Percentiles rank a stretch among this genome's conserved stretches.
These are phyloP conservation scores for Parietaria judaica DNA, from an alignment of 306 rosid species.

Conservation along the genomic window DNA sequence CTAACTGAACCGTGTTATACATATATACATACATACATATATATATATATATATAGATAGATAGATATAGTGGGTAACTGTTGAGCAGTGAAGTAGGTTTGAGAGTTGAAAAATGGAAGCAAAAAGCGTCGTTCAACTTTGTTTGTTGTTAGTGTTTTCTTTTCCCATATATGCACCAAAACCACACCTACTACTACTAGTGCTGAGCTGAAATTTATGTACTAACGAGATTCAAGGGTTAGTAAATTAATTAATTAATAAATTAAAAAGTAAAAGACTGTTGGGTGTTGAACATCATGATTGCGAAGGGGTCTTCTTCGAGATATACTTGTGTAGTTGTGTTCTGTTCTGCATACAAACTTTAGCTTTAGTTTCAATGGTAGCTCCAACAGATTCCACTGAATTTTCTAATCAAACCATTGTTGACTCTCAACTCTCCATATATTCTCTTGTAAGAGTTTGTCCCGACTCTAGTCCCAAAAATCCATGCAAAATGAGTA, in stretches of 20 bases:
- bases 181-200: slow-evolving; percentile 38
- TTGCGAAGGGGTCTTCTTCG: slow-evolving; percentile 16
- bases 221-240: neutral
- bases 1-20: too few species aligned
- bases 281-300: slow-evolving; percentile 10
- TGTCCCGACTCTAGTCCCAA: too few species aligned
- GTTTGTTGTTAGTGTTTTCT: slow-evolving; percentile 39
- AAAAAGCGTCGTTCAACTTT: neutral
- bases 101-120: slow-evolving; percentile 44
- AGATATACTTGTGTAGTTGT: too few species aligned
- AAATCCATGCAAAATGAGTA: too few species aligned
- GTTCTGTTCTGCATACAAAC: slow-evolving; percentile 5
- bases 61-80: slow-evolving; percentile 36
- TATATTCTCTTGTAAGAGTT: too few species aligned
- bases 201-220: slow-evolving; percentile 21
- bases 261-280: slow-evolving; percentile 11
- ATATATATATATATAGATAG: too few species aligned
- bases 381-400: slow-evolving; percentile 22
- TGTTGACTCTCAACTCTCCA: slow-evolving; percentile 19
- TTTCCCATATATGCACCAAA: slow-evolving; percentile 40
- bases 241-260: neutral
- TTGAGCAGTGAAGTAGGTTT: slow-evolving; percentile 27
- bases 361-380: slow-evolving; percentile 17
- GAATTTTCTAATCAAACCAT: slow-evolving; percentile 4
- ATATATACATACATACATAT: too few species aligned